Evolutionary conservation across 495 filamentous ascomycete genomes (phyloP).

Genomic region (Neurospora sp.): DNA sequence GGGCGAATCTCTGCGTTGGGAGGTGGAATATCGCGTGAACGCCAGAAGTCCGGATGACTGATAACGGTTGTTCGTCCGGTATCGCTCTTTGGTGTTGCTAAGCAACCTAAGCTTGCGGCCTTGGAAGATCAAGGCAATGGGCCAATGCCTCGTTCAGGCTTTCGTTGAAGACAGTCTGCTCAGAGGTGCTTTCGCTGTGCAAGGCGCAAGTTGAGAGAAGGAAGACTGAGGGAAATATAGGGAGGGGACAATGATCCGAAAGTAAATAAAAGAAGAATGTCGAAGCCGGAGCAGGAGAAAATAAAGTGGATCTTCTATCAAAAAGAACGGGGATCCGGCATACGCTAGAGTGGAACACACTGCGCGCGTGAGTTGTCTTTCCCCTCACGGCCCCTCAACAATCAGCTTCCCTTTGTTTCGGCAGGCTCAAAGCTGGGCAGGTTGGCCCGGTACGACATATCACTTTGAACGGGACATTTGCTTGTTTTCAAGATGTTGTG

Average conservation of each 20-base stretch:
- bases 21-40: background rate
- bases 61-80: background rate
- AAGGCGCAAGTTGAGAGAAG: background rate
- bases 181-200: background rate
- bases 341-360: background rate
- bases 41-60: background rate
- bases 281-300: background rate
- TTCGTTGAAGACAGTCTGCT: background rate
- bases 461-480: background rate
- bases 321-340: background rate
- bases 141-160: background rate
- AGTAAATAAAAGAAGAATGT: background rate
- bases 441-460: background rate
- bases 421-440: background rate
- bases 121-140: background rate
- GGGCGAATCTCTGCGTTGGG: background rate
- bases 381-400: background rate
- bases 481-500: background rate
- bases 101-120: background rate
- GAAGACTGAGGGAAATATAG: background rate
- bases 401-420: background rate
- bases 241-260: background rate
- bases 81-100: background rate
- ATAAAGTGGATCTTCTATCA: background rate
- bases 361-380: background rate